Evolutionary conservation across 2,329 filamentous ascomycete species (phyloP), one percentile per base, ranked within the genome.

Genomic region (Zymoseptoria brevis): DNA sequence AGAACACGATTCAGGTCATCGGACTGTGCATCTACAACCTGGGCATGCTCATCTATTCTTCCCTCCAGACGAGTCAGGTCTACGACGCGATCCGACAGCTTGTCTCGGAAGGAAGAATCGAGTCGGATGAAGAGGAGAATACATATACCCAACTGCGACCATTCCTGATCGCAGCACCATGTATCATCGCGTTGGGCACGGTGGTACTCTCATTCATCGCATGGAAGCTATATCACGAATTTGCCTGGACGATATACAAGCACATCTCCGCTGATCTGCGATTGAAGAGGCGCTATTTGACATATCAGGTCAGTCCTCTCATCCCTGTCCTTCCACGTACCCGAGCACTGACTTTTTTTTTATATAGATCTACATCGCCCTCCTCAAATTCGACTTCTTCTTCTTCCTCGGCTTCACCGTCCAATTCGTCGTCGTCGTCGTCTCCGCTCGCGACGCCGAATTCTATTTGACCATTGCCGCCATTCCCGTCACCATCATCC

Each of bases 311-410:
- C 79, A 56, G 79, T 69, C n/a, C 49, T 9, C 24, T 22, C 22
- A 48, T 66, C 71, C 52, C 71, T 64, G 11, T 41, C 13, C 21
- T 55, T 29, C 19, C 52, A 8, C 16, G 8, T 19, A 26, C 8
- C 11, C 35, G 13, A 3, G 6, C 41, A 24, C 63, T 65, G 50
- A 70, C 62, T 29, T 19, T 19, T 30, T n/a, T 48, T 30, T 8
- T 4, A n/a, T n/a, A n/a, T 63, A 96, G 92, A 92, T 99, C 74
- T 99, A 96, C 76, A 96, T 99, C 70, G 90, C 94, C 45, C 83
- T 99, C 9, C 83, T 99, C 65, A 99, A 99, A 76, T 99, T 99
- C 74, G 94, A 99, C 77, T 97, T 99, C 77, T 99, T 99, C 85
- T 97, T 99, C 81, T 99, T 99, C 81, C 85, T 99, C 55, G 94